A percentile compares a stretch with the other conserved stretches of the same genome.
Conservation (phyloP, 2,329 filamentous ascomycete species). For the Metarhizium guizhouense region DNA sequence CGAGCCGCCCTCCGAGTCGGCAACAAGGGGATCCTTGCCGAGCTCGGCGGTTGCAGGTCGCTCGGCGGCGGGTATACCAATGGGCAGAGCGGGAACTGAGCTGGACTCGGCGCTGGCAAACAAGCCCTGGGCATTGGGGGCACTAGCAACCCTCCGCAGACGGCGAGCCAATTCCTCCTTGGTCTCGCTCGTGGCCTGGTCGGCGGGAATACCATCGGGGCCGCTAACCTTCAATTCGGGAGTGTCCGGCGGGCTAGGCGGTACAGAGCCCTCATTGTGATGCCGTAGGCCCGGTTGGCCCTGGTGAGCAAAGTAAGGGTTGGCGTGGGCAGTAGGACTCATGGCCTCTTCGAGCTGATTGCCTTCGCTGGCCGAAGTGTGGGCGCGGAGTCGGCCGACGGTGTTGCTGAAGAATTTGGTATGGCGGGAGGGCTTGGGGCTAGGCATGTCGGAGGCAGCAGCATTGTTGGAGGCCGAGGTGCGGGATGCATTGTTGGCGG, state of each 20-base stretch:
- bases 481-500: constrained; percentile 1
- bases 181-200: constrained; percentile 64
- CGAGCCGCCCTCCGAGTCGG: constrained; percentile 35
- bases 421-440: constrained; percentile 62
- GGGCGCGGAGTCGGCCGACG: constrained; percentile 78
- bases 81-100: constrained; percentile 25
- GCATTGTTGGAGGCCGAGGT: constrained; percentile 9
- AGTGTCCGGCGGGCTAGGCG: constrained; percentile 86
- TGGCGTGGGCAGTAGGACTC: constrained; percentile 88
- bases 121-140: constrained; percentile 90
- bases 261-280: constrained; percentile 88
- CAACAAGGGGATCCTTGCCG: constrained; percentile 66
- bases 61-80: constrained; percentile 25
- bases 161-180: constrained; percentile 94
- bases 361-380: constrained; percentile 87
- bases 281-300: constrained; percentile 88
- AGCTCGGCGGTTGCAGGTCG: constrained; percentile 80
- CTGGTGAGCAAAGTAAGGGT: constrained; percentile 96
- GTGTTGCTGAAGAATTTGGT: constrained; percentile 81
- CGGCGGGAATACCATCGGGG: constrained; percentile 52
- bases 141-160: constrained; percentile 86
- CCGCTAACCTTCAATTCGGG: constrained; percentile 68
- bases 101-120: constrained; percentile 46
- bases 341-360: constrained; percentile 81
- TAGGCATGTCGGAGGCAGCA: constrained; percentile 7